Base-by-base conservation (phyloP, 2,329 filamentous ascomycete genomes). In the Acrodontium crateriforme region DNA sequence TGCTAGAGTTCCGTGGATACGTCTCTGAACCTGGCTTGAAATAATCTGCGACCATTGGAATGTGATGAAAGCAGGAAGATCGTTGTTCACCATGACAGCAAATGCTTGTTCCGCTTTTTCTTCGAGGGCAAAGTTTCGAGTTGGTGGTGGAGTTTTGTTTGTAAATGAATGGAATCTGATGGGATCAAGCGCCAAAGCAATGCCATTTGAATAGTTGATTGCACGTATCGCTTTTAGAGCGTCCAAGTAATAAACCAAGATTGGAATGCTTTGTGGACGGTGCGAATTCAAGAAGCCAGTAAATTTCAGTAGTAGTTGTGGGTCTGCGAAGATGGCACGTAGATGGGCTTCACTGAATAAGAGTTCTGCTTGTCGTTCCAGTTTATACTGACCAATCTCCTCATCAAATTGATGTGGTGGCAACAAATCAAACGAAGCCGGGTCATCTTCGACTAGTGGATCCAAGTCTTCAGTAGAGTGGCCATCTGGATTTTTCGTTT, bases 201-300 rank as follows among this genome's bases (percentile, higher is more conserved):
- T 63, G 0, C 74, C 69, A 47, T 84, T 81, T 12, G 75, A 68
- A 41, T 83, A 83, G 18, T 65, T 62, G 32, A 84, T 72, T 2
- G 78, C 76, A 39, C 71, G 69, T 9, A 81, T 52, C 1, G 78
- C 77, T 45, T 84, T 85, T 32, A 73, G 51, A 0, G 75, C 67
- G 40, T 81, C 74, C 2, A 83, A 60, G 38, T 82, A 82, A 55
- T 82, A 80, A 15, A 74, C 67, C 9, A 84, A 54, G 6, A 78
- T 55, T 0, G 75, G 68, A 2, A 80, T 59, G 1, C 77, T 80
- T 12, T 65, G 55, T 4, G 74, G 70, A 24, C 74, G 62, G 24
- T 66, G 59, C 4, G 59, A 50, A 32, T 67, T 67, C 3, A 84
- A 57, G 41, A 79, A 85, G 3, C 69, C 63, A 2, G 71, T 77